Conservation (phyloP, 208 protist species). For the Perkinsela sp. region DNA sequence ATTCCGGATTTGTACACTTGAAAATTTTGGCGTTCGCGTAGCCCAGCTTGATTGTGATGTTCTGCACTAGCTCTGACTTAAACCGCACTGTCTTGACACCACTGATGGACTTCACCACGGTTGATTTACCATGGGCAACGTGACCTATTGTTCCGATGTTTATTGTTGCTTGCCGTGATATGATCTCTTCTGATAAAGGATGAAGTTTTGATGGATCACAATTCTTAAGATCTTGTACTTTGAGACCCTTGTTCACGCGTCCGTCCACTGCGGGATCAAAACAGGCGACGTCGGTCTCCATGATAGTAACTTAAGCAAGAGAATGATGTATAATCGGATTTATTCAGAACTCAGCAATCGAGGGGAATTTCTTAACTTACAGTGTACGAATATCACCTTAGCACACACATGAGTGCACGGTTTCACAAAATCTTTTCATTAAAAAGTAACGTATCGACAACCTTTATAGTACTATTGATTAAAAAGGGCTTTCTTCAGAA, state of each 20-base stretch:
- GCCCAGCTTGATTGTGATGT: conserved; percentile 98
- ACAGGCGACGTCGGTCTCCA: background rate
- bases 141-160: conserved; percentile 99
- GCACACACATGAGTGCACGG: too few species aligned
- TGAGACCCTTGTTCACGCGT: conserved; percentile 10
- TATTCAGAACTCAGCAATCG: too few species aligned
- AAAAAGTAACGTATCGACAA: too few species aligned
- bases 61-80: conserved; percentile 92
- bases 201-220: conserved; percentile 42
- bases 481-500: too few species aligned
- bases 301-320: too few species aligned
- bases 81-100: conserved; percentile 94
- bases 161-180: conserved; percentile 95
- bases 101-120: conserved; percentile 94
- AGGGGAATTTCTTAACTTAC: too few species aligned
- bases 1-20: conserved; percentile 20
- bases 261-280: background rate
- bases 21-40: conserved; percentile 99
- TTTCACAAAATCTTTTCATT: too few species aligned
- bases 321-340: too few species aligned
- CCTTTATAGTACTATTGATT: too few species aligned
- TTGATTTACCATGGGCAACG: conserved; percentile 99
- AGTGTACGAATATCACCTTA: too few species aligned
- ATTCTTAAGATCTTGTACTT: conserved; percentile 27
- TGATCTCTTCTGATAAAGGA: conserved; percentile 83